Base-by-base conservation (phyloP, 2,329 filamentous ascomycete genomes). In the Ceratocystis cacaofunesta region DNA sequence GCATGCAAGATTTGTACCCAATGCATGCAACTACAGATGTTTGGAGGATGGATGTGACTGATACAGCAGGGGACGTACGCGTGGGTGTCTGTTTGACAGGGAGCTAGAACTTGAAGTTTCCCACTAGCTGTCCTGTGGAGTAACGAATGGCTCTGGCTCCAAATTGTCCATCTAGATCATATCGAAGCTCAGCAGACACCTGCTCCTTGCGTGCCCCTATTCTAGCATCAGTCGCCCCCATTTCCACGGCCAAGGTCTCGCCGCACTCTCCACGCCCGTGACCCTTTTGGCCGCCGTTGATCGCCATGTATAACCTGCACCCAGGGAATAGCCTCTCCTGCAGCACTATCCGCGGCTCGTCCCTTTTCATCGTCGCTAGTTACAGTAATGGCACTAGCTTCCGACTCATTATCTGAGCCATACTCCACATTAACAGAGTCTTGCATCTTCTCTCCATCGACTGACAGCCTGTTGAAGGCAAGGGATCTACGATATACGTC, bases 191-290 rank as follows among this genome's bases (percentile, higher is more conserved):
- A 17, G 4, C 25, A 6, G 48, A 41, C 3, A 12, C 3, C 12
- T 19, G 46, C 22, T 22, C 6, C 10, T 50, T 7, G 17, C 3
- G 2, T 19, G 19, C 25, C 19, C 12, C 30, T 57, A 30, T 63
- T 25, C 28, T 55, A 48, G 7, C 4, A 19, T 64, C n/a, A 64
- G 17, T 65, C 66, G 36, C 61, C 67, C 25, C 71, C 72, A 2
- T 68, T 62, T 25, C 70, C 72, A 50, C 77, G 76, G 7, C 85
- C 84, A 5, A 87, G 72, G 72, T 87, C 84, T 69, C 84, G 80
- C 66, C 85, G 77, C 10, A 87, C 84, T 68, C 83, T 79, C 84
- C 84, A 87, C 8, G 84, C 82, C 62, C 78, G 78, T 2, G 82
- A 83, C 15, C 84, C 85, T 10, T 80, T 77, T 3, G 80, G 80